A percentile compares a stretch with the other conserved stretches of the same genome.
Evolutionary conservation across 768 basidiomycete genomes (phyloP).

Genomic region (Mycena olivaceomarginata): DNA sequence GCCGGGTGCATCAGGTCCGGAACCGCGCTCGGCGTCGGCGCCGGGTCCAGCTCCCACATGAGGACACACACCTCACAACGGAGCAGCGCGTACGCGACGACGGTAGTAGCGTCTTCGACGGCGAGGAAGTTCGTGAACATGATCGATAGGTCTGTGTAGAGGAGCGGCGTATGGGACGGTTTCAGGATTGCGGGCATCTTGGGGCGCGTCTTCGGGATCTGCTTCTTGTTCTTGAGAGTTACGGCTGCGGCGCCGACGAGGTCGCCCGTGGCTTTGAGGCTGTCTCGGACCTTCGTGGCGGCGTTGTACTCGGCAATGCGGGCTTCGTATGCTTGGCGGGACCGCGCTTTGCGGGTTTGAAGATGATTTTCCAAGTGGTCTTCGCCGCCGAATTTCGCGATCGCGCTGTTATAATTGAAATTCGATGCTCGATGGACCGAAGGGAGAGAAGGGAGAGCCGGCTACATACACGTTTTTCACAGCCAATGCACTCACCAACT

Average conservation of each 20-base stretch:
- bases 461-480: conserved; percentile 4
- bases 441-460: background rate
- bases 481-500: conserved; percentile 10
- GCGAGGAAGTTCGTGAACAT: conserved; percentile 18
- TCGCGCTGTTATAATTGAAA: background rate
- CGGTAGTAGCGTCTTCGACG: background rate
- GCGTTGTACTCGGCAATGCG: conserved; percentile 14
- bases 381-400: conserved; percentile 20
- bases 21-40: background rate
- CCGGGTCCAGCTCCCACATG: background rate
- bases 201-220: conserved; percentile 19
- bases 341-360: background rate
- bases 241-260: conserved; percentile 9
- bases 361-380: background rate
- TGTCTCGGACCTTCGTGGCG: background rate
- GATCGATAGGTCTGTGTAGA: background rate
- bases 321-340: conserved; percentile 9
- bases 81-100: background rate
- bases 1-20: background rate
- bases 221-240: conserved; percentile 21
- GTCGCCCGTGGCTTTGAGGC: background rate
- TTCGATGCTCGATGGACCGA: background rate
- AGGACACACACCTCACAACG: background rate
- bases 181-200: conserved; percentile 22
- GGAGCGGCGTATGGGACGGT: background rate